Percentiles rank a stretch among this genome's conserved stretches.
Conservation (phyloP, 208 protist species). For the Acanthamoeba culbertsoni region DNA sequence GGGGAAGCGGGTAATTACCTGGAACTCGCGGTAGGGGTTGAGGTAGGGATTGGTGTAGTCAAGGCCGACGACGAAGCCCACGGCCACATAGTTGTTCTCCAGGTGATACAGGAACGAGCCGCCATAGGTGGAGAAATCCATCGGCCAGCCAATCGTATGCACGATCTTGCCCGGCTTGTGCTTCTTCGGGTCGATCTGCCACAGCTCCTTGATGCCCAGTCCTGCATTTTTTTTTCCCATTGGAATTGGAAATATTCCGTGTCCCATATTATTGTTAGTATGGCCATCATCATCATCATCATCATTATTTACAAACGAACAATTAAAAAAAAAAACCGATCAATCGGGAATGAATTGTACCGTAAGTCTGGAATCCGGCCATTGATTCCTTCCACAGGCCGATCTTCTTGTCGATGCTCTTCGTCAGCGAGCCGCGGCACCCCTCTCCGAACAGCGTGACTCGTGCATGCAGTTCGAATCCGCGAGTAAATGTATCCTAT, state of each 20-base stretch:
- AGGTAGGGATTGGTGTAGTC: constrained; percentile 97
- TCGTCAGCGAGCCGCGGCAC: constrained; percentile 94
- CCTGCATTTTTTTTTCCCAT: constrained; percentile 91
- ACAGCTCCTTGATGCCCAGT: constrained; percentile 96
- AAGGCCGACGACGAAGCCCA: constrained; percentile 95
- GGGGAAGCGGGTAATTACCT: constrained; percentile 66
- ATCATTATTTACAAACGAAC: too few relatives aligned
- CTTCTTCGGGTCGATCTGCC: constrained; percentile 91
- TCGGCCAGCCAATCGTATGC: constrained; percentile 94
- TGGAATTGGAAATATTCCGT: too few relatives aligned
- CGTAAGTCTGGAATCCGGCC: constrained; percentile 12
- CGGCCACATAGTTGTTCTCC: constrained; percentile 88
- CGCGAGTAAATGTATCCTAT: constrained; percentile 89
- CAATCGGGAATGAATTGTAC: not conserved
- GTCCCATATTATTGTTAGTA: too few relatives aligned
- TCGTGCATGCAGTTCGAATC: constrained; percentile 94
- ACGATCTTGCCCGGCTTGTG: constrained; percentile 89
- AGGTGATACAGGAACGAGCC: constrained; percentile 97
- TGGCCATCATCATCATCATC: too few relatives aligned
- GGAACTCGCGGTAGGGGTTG: constrained; percentile 95
- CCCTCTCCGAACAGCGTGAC: constrained; percentile 97
- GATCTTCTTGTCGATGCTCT: constrained; percentile 89
- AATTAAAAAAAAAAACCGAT: too few relatives aligned
- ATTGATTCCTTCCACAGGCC: constrained; percentile 22
- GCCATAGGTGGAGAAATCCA: constrained; percentile 92